Evolutionary conservation across 2,329 filamentous ascomycete species (phyloP).

Genomic region (Torrubiellomyces zombiae): DNA sequence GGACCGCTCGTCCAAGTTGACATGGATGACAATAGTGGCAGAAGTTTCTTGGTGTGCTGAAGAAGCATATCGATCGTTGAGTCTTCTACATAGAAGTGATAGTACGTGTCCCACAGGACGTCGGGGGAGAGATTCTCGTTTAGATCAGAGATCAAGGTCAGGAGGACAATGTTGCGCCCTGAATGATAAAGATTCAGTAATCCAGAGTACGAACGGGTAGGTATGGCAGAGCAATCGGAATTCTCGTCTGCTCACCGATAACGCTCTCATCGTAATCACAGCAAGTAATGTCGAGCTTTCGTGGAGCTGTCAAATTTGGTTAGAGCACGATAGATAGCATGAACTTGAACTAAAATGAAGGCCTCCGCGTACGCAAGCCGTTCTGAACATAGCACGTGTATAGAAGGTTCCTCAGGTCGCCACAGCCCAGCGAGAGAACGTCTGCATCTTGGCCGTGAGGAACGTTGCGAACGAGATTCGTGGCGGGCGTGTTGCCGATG

Average conservation of each 20-base stretch:
- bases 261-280: constrained; percentile 34
- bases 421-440: constrained; percentile 37
- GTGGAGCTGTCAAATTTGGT: constrained; percentile 14
- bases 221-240: no score
- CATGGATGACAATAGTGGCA: constrained; percentile 18
- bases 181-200: background rate
- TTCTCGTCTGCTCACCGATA: constrained; percentile 34
- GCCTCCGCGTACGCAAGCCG: constrained; percentile 16
- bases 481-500: constrained; percentile 37
- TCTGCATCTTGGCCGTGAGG: constrained; percentile 31
- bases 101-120: constrained; percentile 36
- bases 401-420: constrained; percentile 38
- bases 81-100: constrained; percentile 29
- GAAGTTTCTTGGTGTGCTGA: constrained; percentile 26
- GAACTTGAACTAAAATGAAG: no score
- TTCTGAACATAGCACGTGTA: constrained; percentile 31
- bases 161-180: constrained; percentile 39
- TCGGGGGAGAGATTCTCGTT: constrained; percentile 9
- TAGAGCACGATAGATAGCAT: no score
- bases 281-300: constrained; percentile 37
- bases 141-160: constrained; percentile 32
- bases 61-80: constrained; percentile 18
- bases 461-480: constrained; percentile 27
- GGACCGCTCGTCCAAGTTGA: constrained; percentile 24
- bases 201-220: background rate